These are phyloP conservation scores for Chamaenerion angustifolium DNA, from an alignment of 345 rosid genomes.

Conservation along the genomic window DNA sequence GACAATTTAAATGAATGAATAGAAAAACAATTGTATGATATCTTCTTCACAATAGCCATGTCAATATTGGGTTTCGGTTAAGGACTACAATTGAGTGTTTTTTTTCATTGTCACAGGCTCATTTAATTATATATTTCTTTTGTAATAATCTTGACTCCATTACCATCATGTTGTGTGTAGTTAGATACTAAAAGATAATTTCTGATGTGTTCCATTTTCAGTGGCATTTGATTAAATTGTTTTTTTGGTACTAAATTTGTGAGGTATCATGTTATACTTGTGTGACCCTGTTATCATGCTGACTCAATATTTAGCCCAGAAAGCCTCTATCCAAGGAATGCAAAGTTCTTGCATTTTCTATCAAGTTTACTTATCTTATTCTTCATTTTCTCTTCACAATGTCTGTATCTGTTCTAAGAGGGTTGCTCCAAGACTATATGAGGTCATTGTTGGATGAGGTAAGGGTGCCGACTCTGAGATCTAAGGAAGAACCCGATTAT, in stretches of 20 bases:
- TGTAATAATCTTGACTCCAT: too few species aligned
- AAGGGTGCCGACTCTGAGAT: constrained; percentile 19
- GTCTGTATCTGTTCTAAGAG: constrained; percentile 32
- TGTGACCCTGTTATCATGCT: neutral
- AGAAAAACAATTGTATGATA: too few species aligned
- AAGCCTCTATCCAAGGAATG: constrained; percentile 8
- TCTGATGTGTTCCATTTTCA: neutral
- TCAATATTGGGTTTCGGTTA: too few species aligned
- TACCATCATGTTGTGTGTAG: too few species aligned
- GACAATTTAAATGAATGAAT: too few species aligned
- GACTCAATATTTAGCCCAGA: constrained; percentile 5
- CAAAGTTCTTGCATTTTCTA: constrained; percentile 4
- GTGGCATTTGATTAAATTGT: constrained; percentile 2
- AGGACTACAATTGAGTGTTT: too few species aligned
- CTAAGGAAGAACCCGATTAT: constrained; percentile 21
- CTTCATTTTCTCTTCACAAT: constrained; percentile 13
- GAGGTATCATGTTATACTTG: constrained; percentile 4
- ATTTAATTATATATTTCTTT: too few species aligned
- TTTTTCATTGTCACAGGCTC: too few species aligned
- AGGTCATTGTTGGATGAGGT: constrained; percentile 38
- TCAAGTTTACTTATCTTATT: constrained; percentile 3
- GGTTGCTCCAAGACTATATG: constrained; percentile 25
- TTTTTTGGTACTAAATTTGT: neutral
- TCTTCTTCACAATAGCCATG: too few species aligned
- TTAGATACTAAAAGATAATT: too few species aligned